A percentile compares a stretch with the other conserved stretches of the same genome.
Conservation (phyloP, 2,329 filamentous ascomycete genomes). For the Alternaria triticimaculans region DNA sequence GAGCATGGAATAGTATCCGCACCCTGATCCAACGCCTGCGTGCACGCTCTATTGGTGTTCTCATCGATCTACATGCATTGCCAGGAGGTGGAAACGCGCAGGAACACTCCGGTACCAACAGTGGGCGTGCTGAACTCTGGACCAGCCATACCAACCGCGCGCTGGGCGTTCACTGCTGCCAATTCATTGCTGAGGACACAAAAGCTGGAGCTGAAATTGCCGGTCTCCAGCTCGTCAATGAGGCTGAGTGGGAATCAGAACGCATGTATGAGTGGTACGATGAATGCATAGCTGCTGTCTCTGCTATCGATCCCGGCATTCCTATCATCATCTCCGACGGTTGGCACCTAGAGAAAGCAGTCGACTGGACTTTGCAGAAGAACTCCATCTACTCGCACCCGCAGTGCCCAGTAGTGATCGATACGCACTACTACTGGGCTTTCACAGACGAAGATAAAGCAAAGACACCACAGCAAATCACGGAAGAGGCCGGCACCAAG, state of each 20-base stretch:
- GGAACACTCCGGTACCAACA: slow-evolving; percentile 63
- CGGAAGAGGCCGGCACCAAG: slow-evolving; percentile 53
- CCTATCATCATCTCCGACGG: slow-evolving; percentile 66
- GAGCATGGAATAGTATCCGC: slow-evolving; percentile 61
- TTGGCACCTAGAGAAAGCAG: slow-evolving; percentile 58
- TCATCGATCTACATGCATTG: slow-evolving; percentile 66
- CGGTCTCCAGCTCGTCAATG: slow-evolving; percentile 66
- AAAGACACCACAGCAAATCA: slow-evolving; percentile 61
- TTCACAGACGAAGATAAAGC: slow-evolving; percentile 61
- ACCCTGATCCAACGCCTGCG: slow-evolving; percentile 55
- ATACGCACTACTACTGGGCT: slow-evolving; percentile 66
- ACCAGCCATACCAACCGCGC: slow-evolving; percentile 51
- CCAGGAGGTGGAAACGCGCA: slow-evolving; percentile 65
- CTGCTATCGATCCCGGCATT: slow-evolving; percentile 56
- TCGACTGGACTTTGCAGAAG: slow-evolving; percentile 55
- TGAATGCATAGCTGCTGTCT: slow-evolving; percentile 55
- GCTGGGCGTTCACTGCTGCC: slow-evolving; percentile 56
- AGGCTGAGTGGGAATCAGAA: slow-evolving; percentile 58
- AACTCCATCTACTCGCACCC: slow-evolving; percentile 43
- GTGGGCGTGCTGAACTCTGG: slow-evolving; percentile 61
- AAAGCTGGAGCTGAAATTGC: slow-evolving; percentile 53
- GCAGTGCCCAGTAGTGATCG: slow-evolving; percentile 60
- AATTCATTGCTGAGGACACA: slow-evolving; percentile 60
- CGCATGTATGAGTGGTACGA: slow-evolving; percentile 66
- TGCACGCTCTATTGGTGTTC: slow-evolving; percentile 59